Evolutionary conservation across 2,329 filamentous ascomycete genomes (phyloP), one percentile per base, ranked within the genome.

Genomic region (Apiospora sp.): DNA sequence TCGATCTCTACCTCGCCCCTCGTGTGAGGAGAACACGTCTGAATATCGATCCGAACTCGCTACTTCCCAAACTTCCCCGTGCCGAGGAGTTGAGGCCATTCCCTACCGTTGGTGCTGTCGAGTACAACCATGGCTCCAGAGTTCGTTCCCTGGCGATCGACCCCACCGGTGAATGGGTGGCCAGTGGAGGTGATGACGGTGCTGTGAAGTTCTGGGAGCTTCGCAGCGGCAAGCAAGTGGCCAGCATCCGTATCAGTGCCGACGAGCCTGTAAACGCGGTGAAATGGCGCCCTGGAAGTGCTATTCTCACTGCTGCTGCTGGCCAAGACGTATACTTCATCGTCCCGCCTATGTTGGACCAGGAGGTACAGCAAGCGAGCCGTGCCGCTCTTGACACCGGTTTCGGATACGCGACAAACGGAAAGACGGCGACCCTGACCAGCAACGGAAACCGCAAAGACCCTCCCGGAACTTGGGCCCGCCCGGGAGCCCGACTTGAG

Each of bases 1-100:
- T 99, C 77, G 97, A 99, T 83, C 88, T 99, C 24, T 99, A 99
- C 82, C 89, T 99, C 73, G 96, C 97, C 22, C 96, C 97, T 67
- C 90, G 96, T 79, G 91, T 99, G 73, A 93, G 97, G 82, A 98
- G 95, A 85, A 98, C 95, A 85, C 93, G 95, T 82, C 90, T 99
- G 79, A 98, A 98, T 84, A 98, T 99, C 79, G 96, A 99, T 78
- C 96, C 96, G 3, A 93, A 93, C 82, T 97, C 94, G 49, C 87
- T 99, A 69, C 88, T 99, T 48, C 96, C 96, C 16, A 98, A 98
- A 82, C 87, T 99, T 10, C 96, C 97, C 10, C 94, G 93, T 73
- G 96, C 96, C 0, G 94, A 98, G 78, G 96, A 99, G 79, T 88
- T 99, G 72, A 94, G 94, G 79, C 96, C 96, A 1, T 99, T 98